Evolutionary conservation across 2,329 filamentous ascomycete genomes (phyloP).

Genomic region (Dothistroma pini): DNA sequence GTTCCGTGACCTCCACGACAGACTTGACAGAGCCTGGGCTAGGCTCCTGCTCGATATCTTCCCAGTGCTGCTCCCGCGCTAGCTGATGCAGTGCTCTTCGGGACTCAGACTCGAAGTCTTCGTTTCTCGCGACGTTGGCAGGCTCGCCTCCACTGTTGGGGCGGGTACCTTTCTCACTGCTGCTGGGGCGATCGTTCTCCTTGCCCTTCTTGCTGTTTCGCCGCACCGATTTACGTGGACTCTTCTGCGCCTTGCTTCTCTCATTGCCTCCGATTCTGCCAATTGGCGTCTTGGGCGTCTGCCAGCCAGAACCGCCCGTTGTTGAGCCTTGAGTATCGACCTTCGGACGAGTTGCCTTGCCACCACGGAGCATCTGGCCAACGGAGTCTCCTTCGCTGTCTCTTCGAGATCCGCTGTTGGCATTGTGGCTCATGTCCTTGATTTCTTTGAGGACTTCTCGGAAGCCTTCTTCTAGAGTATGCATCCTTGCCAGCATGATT

Average conservation of each 20-base stretch:
- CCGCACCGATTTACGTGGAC: conserved; percentile 27
- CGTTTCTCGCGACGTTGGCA: conserved; percentile 6
- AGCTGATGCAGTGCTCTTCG: conserved; percentile 10
- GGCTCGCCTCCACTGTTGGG: conserved; percentile 6
- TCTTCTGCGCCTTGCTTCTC: conserved; percentile 19
- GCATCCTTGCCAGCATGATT: conserved; percentile 84
- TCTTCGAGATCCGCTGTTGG: conserved; percentile 24
- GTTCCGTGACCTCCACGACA: conserved; percentile 19
- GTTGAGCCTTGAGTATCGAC: conserved; percentile 17
- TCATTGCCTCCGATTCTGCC: conserved; percentile 25
- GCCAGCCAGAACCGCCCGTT: conserved; percentile 13
- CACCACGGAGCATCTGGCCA: conserved; percentile 8
- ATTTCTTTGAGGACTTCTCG: conserved; percentile 56
- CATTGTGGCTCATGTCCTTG: conserved; percentile 30
- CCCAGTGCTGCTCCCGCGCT: conserved; percentile 8
- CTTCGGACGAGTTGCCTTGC: conserved; percentile 14
- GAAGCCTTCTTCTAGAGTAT: conserved; percentile 87
- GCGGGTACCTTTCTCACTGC: conserved; percentile 8
- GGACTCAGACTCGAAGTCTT: conserved; percentile 7
- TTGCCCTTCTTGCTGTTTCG: conserved; percentile 21
- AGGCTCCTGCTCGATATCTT: conserved; percentile 8
- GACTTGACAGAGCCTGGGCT: conserved; percentile 25
- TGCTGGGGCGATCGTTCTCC: conserved; percentile 19
- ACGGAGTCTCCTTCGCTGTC: conserved; percentile 30
- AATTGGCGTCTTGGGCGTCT: conserved; percentile 26